Conservation (phyloP, 345 rosid genomes). For the Salix purpurea region DNA sequence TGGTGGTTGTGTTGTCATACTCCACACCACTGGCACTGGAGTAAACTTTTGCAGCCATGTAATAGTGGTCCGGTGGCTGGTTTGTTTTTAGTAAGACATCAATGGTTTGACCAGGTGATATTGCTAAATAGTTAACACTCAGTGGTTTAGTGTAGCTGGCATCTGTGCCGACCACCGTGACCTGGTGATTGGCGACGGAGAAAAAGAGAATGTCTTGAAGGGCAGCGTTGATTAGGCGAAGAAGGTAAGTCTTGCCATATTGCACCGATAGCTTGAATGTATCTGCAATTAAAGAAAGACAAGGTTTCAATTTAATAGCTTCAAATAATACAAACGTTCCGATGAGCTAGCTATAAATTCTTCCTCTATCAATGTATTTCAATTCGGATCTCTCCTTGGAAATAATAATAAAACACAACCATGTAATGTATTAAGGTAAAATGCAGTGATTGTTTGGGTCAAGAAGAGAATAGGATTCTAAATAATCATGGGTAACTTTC, state of each 20-base stretch:
- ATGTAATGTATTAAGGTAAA: no score
- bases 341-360: no score
- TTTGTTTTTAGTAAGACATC: constrained; percentile 48
- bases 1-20: constrained; percentile 35
- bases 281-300: neutral
- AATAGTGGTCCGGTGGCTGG: constrained; percentile 31
- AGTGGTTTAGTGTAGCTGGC: constrained; percentile 16
- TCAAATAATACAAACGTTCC: no score
- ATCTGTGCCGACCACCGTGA: constrained; percentile 35
- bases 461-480: no score
- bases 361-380: no score
- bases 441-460: no score
- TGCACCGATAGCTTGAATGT: neutral
- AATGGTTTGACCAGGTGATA: constrained; percentile 56
- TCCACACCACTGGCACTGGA: neutral
- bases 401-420: neutral
- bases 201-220: constrained; percentile 31
- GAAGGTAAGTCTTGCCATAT: constrained; percentile 27
- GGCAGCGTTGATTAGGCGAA: constrained; percentile 34
- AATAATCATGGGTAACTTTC: no score
- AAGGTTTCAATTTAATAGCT: neutral
- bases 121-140: constrained; percentile 25
- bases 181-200: constrained; percentile 30
- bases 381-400: no score
- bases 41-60: constrained; percentile 54